Percentiles rank a stretch among this genome's conserved stretches.
These are phyloP conservation scores for Nothophaeocryptopus gaeumannii DNA, from an alignment of 2,329 filamentous ascomycete genomes.

Conservation along the genomic window DNA sequence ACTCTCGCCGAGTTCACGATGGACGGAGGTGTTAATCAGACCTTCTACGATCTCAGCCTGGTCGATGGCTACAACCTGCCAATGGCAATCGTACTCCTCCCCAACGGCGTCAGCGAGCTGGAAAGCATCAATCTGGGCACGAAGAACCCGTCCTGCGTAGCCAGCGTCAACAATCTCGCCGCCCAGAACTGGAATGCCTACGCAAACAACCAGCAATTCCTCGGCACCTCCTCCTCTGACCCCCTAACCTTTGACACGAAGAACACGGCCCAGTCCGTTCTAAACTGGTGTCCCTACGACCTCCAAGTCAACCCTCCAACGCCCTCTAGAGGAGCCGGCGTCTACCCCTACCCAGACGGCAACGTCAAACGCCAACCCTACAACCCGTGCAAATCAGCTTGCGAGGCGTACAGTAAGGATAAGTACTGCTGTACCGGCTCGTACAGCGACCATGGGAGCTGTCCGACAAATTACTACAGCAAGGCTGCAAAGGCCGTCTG, in stretches of 20 bases:
- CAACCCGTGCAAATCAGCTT: slow-evolving; percentile 75
- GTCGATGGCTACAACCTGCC: slow-evolving; percentile 84
- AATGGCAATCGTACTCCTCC: slow-evolving; percentile 54
- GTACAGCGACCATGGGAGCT: slow-evolving; percentile 62
- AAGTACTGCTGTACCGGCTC: slow-evolving; percentile 73
- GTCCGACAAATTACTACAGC: slow-evolving; percentile 67
- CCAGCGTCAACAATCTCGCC: slow-evolving; percentile 60
- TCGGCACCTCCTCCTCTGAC: slow-evolving; percentile 63
- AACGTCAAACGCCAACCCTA: slow-evolving; percentile 68
- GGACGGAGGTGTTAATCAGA: slow-evolving; percentile 63
- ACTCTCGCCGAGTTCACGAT: slow-evolving; percentile 81
- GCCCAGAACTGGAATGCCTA: slow-evolving; percentile 47
- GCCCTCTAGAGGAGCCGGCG: slow-evolving; percentile 65
- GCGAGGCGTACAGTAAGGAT: slow-evolving; percentile 64
- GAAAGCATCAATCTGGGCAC: slow-evolving; percentile 68
- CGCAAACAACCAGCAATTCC: slow-evolving; percentile 51
- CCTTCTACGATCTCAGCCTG: slow-evolving; percentile 80
- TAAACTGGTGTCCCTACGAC: slow-evolving; percentile 77
- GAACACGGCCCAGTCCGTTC: slow-evolving; percentile 57
- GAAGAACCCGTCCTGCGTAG: slow-evolving; percentile 74
- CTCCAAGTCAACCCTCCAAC: slow-evolving; percentile 66
- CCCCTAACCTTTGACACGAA: slow-evolving; percentile 65
- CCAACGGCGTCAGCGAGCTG: slow-evolving; percentile 59
- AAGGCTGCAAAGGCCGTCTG: slow-evolving; percentile 70
- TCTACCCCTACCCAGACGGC: slow-evolving; percentile 79